A percentile compares a stretch with the other conserved stretches of the same genome.
These are phyloP conservation scores for Helianthus tuberosus DNA, from an alignment of 129 eudicot genomes.

Conservation along the genomic window DNA sequence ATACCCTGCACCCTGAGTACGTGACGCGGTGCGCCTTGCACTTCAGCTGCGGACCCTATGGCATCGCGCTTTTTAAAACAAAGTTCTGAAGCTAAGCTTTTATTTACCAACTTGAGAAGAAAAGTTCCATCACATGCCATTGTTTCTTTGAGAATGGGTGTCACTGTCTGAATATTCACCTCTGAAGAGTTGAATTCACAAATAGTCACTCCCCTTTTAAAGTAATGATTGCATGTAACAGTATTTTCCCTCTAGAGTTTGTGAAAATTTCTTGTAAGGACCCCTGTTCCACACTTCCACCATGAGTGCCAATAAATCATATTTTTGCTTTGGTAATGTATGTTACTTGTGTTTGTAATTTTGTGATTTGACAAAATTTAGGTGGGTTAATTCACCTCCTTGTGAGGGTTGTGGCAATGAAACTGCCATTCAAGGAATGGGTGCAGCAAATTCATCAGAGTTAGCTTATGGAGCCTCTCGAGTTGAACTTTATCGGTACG, in stretches of 20 bases:
- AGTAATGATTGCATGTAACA: not conserved
- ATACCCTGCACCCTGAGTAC: too few species aligned
- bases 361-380: conserved; percentile 27
- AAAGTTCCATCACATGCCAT: not conserved
- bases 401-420: conserved; percentile 84
- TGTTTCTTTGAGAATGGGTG: not conserved
- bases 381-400: conserved; percentile 95
- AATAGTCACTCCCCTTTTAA: not conserved
- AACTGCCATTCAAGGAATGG: conserved; percentile 77
- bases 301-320: not conserved
- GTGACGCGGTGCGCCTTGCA: too few species aligned
- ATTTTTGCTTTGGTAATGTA: conserved; percentile 5
- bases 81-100: not conserved
- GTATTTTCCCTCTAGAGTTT: not conserved
- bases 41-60: too few species aligned
- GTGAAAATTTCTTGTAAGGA: not conserved
- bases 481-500: conserved; percentile 90
- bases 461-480: conserved; percentile 68
- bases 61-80: too few species aligned
- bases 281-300: too few species aligned
- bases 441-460: conserved; percentile 59
- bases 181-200: not conserved
- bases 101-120: not conserved
- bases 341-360: conserved; percentile 10
- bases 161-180: not conserved